These are phyloP conservation scores for Prunus campanulata DNA, from an alignment of 306 rosid species.

Conservation along the genomic window DNA sequence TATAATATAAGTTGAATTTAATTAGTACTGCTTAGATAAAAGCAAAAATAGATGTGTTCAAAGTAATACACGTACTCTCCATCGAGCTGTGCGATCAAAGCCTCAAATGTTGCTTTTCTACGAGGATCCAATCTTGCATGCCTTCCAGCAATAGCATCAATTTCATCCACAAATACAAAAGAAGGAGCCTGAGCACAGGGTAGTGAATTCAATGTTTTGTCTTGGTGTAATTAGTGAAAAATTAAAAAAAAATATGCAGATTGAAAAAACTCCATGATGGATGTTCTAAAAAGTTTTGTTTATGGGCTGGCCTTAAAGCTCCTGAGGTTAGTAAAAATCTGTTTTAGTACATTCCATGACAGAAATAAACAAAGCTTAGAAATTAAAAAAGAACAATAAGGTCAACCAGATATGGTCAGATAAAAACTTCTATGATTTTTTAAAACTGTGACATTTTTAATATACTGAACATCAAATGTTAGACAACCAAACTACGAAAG, in stretches of 20 bases:
- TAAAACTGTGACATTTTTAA: too few relatives aligned
- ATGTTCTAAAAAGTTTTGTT: background rate
- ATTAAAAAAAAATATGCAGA: background rate
- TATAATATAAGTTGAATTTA: background rate
- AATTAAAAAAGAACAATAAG: too few relatives aligned
- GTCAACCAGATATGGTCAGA: too few relatives aligned
- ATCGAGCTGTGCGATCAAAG: constrained; percentile 87
- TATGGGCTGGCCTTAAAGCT: background rate
- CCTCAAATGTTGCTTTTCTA: constrained; percentile 92
- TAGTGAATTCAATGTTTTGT: background rate
- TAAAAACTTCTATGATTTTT: too few relatives aligned
- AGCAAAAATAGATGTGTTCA: constrained; percentile 1
- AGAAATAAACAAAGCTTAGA: background rate
- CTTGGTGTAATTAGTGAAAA: background rate
- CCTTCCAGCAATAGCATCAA: constrained; percentile 98
- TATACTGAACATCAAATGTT: too few relatives aligned
- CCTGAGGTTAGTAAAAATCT: background rate
- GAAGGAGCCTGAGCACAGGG: constrained; percentile 70
- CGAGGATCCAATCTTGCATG: constrained; percentile 92
- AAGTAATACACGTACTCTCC: constrained; percentile 76
- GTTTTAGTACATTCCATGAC: background rate
- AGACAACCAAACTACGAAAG: too few relatives aligned
- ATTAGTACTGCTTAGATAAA: background rate
- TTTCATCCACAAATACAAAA: constrained; percentile 95
- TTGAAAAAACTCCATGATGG: background rate